Conservation (phyloP, 2,329 filamentous ascomycete genomes). For the Elsinoe fawcettii region DNA sequence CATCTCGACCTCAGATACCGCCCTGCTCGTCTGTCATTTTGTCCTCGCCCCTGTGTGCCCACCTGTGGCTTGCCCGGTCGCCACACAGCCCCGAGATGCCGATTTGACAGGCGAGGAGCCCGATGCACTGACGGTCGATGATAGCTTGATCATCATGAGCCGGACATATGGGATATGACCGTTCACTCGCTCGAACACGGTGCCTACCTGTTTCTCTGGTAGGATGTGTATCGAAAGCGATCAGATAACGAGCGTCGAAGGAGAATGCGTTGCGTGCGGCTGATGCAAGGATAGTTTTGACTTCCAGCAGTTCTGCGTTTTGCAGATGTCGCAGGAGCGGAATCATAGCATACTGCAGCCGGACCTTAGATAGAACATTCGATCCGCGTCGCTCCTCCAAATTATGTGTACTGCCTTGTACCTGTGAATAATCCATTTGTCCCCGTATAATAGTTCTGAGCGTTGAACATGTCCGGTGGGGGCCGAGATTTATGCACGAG, state of each 20-base stretch:
- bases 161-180: constrained; percentile 23
- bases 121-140: constrained; percentile 24
- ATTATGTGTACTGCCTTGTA: background rate
- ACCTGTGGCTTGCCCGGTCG: constrained; percentile 32
- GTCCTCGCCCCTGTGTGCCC: constrained; percentile 28
- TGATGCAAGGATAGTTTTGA: constrained; percentile 15
- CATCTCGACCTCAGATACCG: constrained; percentile 32
- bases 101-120: constrained; percentile 18
- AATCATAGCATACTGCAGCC: constrained; percentile 11
- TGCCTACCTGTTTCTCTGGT: constrained; percentile 15
- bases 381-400: constrained; percentile 1
- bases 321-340: constrained; percentile 4
- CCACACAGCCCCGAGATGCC: constrained; percentile 13
- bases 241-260: constrained; percentile 25
- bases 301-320: constrained; percentile 4
- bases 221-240: constrained; percentile 16
- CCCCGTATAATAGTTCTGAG: background rate
- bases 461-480: background rate
- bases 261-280: constrained; percentile 19
- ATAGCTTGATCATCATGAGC: constrained; percentile 29
- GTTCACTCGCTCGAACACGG: constrained; percentile 19
- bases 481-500: background rate
- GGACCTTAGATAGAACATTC: constrained; percentile 10
- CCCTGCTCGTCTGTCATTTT: constrained; percentile 25
- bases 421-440: background rate